A percentile compares a stretch with the other conserved stretches of the same genome.
phyloP scores from a whole-genome alignment of 306 rosid genomes.

The Nissolia schottii region DNA sequence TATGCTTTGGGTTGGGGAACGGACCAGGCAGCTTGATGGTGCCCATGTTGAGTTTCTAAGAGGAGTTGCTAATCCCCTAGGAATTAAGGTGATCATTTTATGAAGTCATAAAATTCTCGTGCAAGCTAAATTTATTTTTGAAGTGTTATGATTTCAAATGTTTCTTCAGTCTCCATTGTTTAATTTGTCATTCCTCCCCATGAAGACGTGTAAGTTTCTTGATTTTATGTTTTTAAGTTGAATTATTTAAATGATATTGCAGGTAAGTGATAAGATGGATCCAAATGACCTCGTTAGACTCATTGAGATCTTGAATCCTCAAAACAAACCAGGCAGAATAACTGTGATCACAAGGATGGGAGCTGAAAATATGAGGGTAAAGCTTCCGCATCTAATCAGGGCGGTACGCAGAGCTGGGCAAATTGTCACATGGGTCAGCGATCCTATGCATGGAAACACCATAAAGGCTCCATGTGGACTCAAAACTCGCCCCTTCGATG shows the following conservation, averaged over 20 bases:
- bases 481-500: conserved; percentile 83
- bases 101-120: neutral
- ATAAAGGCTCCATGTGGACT: conserved; percentile 84
- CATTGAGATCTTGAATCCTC: conserved; percentile 71
- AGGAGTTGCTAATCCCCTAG: conserved; percentile 83
- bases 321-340: conserved; percentile 75
- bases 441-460: conserved; percentile 94
- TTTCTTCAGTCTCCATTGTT: neutral
- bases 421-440: conserved; percentile 82
- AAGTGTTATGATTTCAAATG: neutral
- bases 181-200: neutral
- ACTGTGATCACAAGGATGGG: conserved; percentile 83
- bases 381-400: conserved; percentile 83
- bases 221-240: neutral
- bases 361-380: conserved; percentile 84
- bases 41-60: conserved; percentile 82
- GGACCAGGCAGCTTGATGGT: conserved; percentile 86
- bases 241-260: conserved; percentile 19
- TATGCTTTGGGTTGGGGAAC: conserved; percentile 83
- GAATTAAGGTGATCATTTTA: conserved; percentile 53
- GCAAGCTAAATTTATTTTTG: neutral
- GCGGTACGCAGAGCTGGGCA: conserved; percentile 72
- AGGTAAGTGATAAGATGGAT: conserved; percentile 86
- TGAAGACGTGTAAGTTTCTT: neutral
- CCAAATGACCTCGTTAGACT: conserved; percentile 73